phyloP scores from a whole-genome alignment of 768 basidiomycete genomes.

The Leccinum disarticulatum region DNA sequence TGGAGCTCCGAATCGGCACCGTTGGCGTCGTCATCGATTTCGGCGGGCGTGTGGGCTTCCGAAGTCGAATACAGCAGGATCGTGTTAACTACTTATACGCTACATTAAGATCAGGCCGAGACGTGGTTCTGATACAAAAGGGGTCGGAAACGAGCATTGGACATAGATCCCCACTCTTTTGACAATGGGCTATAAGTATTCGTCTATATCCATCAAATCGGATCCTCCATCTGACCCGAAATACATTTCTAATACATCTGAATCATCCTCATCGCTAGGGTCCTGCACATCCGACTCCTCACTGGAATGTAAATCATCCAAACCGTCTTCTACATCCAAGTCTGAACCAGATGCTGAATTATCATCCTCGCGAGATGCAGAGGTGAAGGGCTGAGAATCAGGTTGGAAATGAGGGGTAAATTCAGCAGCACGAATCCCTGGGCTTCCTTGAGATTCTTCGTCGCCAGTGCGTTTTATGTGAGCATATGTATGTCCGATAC shows the following conservation, averaged over 20 bases:
- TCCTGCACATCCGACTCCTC: background rate
- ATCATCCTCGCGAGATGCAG: background rate
- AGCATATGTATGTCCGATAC: background rate
- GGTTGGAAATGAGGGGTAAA: background rate
- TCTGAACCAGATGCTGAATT: background rate
- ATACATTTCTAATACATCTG: background rate
- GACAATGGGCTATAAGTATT: background rate
- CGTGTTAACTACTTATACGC: too few species aligned
- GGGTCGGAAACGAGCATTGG: too few species aligned
- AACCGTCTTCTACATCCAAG: background rate
- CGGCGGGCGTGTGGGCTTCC: conserved; percentile 22
- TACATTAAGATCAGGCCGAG: too few species aligned
- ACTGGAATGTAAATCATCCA: background rate
- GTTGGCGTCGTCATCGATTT: conserved; percentile 1
- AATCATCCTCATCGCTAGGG: background rate
- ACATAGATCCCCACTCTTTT: too few species aligned
- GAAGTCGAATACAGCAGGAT: conserved; percentile 1
- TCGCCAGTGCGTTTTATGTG: background rate
- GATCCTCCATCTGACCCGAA: background rate
- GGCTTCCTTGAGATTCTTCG: background rate
- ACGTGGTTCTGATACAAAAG: too few species aligned
- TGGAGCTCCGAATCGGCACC: conserved; percentile 51
- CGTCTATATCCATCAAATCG: background rate
- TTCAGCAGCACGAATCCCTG: background rate
- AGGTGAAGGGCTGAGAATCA: background rate